A percentile compares a stretch with the other conserved stretches of the same genome.
Evolutionary conservation across 768 basidiomycete species (phyloP).

Genomic region (Amanita pallidorosea): DNA sequence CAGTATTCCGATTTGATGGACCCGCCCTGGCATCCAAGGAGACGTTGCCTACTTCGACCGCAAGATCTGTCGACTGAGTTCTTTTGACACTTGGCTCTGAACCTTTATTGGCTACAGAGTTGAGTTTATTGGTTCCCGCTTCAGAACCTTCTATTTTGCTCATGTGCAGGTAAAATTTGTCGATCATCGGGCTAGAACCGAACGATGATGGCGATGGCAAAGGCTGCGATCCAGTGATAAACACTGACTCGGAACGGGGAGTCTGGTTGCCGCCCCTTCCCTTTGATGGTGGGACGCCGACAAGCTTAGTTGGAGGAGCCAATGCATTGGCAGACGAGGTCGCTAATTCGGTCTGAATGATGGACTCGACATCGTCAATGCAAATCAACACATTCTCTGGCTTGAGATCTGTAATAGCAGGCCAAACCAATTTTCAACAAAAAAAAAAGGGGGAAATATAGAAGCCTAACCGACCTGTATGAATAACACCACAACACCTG

Average conservation of each 20-base stretch:
- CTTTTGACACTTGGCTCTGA: constrained; percentile 11
- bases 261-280: constrained; percentile 96
- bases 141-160: constrained; percentile 62
- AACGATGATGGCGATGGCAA: constrained; percentile 78
- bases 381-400: constrained; percentile 96
- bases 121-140: constrained; percentile 15
- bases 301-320: constrained; percentile 53
- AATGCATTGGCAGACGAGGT: constrained; percentile 30
- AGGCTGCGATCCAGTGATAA: constrained; percentile 91
- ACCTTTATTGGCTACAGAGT: constrained; percentile 11
- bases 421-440: background rate
- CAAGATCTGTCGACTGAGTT: constrained; percentile 21
- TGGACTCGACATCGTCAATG: constrained; percentile 93
- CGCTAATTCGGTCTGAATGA: constrained; percentile 78
- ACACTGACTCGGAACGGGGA: constrained; percentile 61
- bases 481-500: constrained; percentile 92
- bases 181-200: constrained; percentile 57
- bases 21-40: constrained; percentile 20
- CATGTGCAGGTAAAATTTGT: constrained; percentile 91
- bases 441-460: background rate
- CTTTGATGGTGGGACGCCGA: constrained; percentile 88
- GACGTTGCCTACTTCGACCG: constrained; percentile 28
- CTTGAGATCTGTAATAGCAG: constrained; percentile 59
- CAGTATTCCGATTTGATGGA: constrained; percentile 17
- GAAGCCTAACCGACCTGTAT: constrained; percentile 51